Base-by-base conservation (phyloP, 352 stramenopile species). In the Phytophthora syringae region DNA sequence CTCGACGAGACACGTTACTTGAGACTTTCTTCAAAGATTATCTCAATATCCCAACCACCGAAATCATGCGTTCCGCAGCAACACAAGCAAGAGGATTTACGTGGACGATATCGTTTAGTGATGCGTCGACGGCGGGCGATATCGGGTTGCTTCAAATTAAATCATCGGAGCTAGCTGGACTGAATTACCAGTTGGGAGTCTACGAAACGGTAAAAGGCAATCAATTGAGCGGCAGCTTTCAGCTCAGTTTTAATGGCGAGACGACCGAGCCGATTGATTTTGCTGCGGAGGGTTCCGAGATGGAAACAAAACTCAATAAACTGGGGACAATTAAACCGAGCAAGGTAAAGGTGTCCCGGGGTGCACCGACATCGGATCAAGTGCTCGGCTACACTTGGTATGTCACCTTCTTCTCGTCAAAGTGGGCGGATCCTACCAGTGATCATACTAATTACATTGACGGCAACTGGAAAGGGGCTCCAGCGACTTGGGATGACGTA, bases 331-430 rank as follows among this genome's bases (percentile, higher is more conserved):
- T 98, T 70, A 92, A 92, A 36, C 95, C 95, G 22, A 98, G 92
- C 4, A 82, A 72, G 40, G 96, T 99, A 7, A 48, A 90, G 7
- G 95, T 99, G 1, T 80, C 80, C 28, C 79, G 92, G 7, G 86
- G 79, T 1, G 60, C 80, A 20, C 72, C 79, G 11, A 50, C 70
- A 16, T 58, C 61, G 27, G 76, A 69, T 12, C 90, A 98, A 70
- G 93, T 98, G 1, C 45, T 85, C 1, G 82, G 88, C 6, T 98
- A 98, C 68, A 88, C 74, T 24, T 98, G 94, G 94, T 74, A 79
- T 6, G 86, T 99, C 34, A 98, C 94, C 20, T 99, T 99, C 74
- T 62, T 67, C 20, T 99, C 95, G 5, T 98, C 95, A 1, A 67
- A 78, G 5, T 98, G 95, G 95, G 80, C 74, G n/a, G 88, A 98